Conservation (phyloP, 2,329 filamentous ascomycete species). For the Cadophora sp. region DNA sequence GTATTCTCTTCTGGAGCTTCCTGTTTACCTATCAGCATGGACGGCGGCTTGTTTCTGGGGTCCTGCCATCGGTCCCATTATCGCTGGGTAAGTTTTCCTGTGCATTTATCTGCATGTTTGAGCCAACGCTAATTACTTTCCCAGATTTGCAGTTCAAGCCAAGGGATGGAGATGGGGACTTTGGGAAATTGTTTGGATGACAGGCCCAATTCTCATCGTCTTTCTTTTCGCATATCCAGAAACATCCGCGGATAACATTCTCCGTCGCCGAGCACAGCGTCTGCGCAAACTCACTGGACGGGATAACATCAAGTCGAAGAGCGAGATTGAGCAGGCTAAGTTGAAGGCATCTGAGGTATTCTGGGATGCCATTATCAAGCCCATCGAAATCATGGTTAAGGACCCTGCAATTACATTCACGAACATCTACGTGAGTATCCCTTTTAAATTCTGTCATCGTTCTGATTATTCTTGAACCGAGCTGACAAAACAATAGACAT, state of each 20-base stretch:
- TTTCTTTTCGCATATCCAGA: conserved; percentile 69
- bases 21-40: conserved; percentile 26
- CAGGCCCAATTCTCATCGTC: conserved; percentile 60
- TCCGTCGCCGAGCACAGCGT: conserved; percentile 62
- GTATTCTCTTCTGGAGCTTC: conserved; percentile 41
- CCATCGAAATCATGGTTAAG: conserved; percentile 62
- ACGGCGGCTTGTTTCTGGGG: conserved; percentile 41
- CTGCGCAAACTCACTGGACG: conserved; percentile 64
- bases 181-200: conserved; percentile 67
- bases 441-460: not conserved
- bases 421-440: conserved; percentile 23
- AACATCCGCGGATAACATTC: conserved; percentile 63
- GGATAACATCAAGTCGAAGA: conserved; percentile 60
- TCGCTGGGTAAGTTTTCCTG: conserved; percentile 51
- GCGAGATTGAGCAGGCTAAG: conserved; percentile 64
- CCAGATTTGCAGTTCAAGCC: conserved; percentile 57
- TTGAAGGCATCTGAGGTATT: conserved; percentile 55
- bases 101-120: not conserved
- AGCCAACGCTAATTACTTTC: not conserved
- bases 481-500: conserved; percentile 24
- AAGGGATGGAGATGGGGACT: conserved; percentile 67
- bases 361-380: conserved; percentile 63
- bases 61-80: conserved; percentile 63
- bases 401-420: conserved; percentile 51
- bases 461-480: not conserved